Evolutionary conservation across 768 basidiomycete genomes (phyloP), one percentile per base, ranked within the genome.

Genomic region (Termitomyces sp.): DNA sequence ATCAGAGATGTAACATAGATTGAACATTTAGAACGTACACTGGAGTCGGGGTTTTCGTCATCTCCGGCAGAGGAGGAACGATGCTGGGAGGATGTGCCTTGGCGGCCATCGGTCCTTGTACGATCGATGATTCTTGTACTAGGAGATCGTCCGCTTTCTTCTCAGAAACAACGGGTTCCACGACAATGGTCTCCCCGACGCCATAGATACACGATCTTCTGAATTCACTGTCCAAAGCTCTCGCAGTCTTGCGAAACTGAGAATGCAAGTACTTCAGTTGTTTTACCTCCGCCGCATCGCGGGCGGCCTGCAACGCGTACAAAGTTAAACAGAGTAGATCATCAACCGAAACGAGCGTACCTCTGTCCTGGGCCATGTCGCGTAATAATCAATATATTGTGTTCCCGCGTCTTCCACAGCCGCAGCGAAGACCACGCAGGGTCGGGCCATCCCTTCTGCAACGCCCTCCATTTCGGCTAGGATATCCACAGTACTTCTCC

Each of bases 371-470:
- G 55, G 68, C 78, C 78, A 79, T 30, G 75, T 74, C 74, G 78
- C 75, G 58, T 79, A 79, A 63, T 77, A 80, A 61, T 81, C 77
- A 34, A 78, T 71, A 38, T 71, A 71, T 58, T 72, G 76, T 51
- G 69, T 67, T 21, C 70, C 72, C 11, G 68, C 70, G 22, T 73
- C 70, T 22, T 66, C 64, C 17, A 68, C 71, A 19, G 75, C 70
- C 56, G 78, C 71, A 3, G 76, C 79, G 60, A 79, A 79, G 14
- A 79, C 77, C 21, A 78, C 69, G 5, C 72, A 70, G 55, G 62
- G 70, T 56, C 55, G 59, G 60, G 22, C 9, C 22, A 63, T 41
- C 35, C 51, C 56, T 32, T 28, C 34, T n/a, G 53, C 22, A 24
- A 43, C 24, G n/a, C 42, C 45, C 5, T 59, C 50, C 48, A 57